Percentiles rank a stretch among this genome's conserved stretches.
Evolutionary conservation across 2,329 filamentous ascomycete species (phyloP).

Genomic region (Exophiala oligosperma): DNA sequence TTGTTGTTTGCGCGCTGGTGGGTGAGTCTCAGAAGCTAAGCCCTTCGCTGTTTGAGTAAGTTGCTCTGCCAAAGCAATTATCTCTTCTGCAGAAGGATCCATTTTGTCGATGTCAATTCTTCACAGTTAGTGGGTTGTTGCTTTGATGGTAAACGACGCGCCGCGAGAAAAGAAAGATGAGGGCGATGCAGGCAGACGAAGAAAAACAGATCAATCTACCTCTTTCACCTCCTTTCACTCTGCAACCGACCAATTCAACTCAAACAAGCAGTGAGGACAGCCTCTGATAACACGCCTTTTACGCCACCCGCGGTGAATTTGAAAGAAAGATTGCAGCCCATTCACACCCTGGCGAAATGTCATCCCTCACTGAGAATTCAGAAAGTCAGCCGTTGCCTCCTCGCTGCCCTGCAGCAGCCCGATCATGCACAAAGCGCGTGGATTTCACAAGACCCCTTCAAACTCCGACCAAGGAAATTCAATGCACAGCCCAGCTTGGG

Average conservation of each 20-base stretch:
- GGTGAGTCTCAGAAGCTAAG: constrained; percentile 1
- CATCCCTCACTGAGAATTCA: background rate
- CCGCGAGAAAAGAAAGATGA: too few relatives aligned
- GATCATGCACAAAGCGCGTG: background rate
- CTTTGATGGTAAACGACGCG: too few relatives aligned
- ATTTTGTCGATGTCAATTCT: background rate
- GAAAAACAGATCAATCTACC: too few relatives aligned
- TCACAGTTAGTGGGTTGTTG: background rate
- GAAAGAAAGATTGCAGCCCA: too few relatives aligned
- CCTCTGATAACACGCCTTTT: too few relatives aligned
- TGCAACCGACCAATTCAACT: too few relatives aligned
- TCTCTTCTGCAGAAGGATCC: constrained; percentile 9
- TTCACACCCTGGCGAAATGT: background rate
- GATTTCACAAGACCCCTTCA: too few relatives aligned
- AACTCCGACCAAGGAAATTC: background rate
- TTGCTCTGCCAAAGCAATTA: constrained; percentile 7
- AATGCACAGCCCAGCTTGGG: too few relatives aligned
- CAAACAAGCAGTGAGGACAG: too few relatives aligned
- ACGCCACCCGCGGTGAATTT: too few relatives aligned
- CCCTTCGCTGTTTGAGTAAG: constrained; percentile 1
- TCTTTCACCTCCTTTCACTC: too few relatives aligned
- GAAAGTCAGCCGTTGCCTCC: background rate
- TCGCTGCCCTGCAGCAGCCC: background rate
- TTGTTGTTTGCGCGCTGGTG: constrained; percentile 1
- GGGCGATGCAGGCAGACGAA: too few relatives aligned